Percentiles rank a stretch among this genome's conserved stretches.
phyloP scores from a whole-genome alignment of 2,329 filamentous ascomycete genomes.

The Reticulascus tulasneorum region DNA sequence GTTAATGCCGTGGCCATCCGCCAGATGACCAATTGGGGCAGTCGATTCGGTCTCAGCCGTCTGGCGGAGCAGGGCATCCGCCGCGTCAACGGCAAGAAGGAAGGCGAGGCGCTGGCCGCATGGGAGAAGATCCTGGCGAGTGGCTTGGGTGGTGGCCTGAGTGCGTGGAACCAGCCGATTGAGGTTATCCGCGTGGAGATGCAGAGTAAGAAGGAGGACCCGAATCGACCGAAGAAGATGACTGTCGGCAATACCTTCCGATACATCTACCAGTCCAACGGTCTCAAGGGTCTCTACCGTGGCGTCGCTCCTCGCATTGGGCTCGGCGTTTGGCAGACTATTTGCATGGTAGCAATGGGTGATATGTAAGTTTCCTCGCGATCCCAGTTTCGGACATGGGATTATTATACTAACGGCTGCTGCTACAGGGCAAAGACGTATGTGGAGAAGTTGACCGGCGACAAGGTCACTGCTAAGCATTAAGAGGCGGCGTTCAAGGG shows the following conservation, averaged over 20 bases:
- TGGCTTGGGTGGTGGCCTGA: slow-evolving; percentile 85
- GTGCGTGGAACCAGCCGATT: slow-evolving; percentile 98
- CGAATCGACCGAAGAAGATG: slow-evolving; percentile 98
- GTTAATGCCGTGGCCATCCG: slow-evolving; percentile 98
- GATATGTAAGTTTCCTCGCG: slow-evolving; percentile 72
- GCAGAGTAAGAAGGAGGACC: slow-evolving; percentile 98
- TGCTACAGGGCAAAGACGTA: slow-evolving; percentile 59
- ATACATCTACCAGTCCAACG: slow-evolving; percentile 91
- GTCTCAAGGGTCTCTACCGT: slow-evolving; percentile 88
- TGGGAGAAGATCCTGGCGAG: slow-evolving; percentile 87
- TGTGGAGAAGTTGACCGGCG: slow-evolving; percentile 63
- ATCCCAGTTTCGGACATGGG: background rate
- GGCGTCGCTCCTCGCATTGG: slow-evolving; percentile 92
- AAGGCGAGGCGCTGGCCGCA: slow-evolving; percentile 72
- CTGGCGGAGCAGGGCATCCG: slow-evolving; percentile 89
- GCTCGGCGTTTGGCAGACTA: slow-evolving; percentile 96
- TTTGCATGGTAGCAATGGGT: slow-evolving; percentile 99
- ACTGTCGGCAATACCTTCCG: slow-evolving; percentile 79
- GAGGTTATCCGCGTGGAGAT: slow-evolving; percentile 99
- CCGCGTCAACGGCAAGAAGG: slow-evolving; percentile 69
- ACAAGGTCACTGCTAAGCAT: slow-evolving; percentile 63
- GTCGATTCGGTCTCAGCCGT: slow-evolving; percentile 87
- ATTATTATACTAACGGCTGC: slow-evolving; percentile 19
- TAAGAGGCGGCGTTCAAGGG: slow-evolving; percentile 41
- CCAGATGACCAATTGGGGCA: slow-evolving; percentile 99